Evolutionary conservation across 208 protist species (phyloP), one percentile per base, ranked within the genome.

Genomic region (Acanthamoeba sp.): DNA sequence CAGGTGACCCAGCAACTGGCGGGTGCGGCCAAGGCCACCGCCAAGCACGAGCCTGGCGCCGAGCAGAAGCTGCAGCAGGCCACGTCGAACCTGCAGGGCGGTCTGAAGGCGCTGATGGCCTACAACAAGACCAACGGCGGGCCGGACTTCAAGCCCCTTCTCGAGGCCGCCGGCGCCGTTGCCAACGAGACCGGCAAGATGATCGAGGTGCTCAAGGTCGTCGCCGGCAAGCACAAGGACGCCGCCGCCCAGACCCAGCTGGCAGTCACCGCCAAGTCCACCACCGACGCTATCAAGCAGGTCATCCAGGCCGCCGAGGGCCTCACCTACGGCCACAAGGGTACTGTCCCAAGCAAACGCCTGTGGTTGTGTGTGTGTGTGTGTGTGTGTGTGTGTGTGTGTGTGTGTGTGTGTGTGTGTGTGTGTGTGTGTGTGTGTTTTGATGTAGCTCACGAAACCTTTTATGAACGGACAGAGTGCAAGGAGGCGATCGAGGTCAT

Each of bases 401-500:
- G n/a, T n/a, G n/a, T n/a, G n/a, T n/a, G n/a, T n/a, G n/a, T n/a
- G n/a, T n/a, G n/a, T n/a, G n/a, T n/a, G n/a, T n/a, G n/a, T n/a
- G n/a, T n/a, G n/a, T n/a, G n/a, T n/a, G n/a, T n/a, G n/a, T n/a
- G n/a, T n/a, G n/a, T n/a, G n/a, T n/a, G n/a, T n/a, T n/a, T n/a
- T n/a, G n/a, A n/a, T n/a, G n/a, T n/a, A n/a, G n/a, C n/a, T n/a
- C 40, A 6, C 73, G 36, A 84, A 36, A 36, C 34, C 73, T 7
- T 20, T 29, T 84, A 24, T 84, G 42, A 14, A 42, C 1, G 2
- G 42, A 18, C 34, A 93, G n/a, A 96, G 40, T 80, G 95, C 38
- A 95, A 96, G 50, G 95, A 96, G 40, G 95, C 94, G 2, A 94
- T 96, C 71, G 95, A 96, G 64, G 90, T 95, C n/a, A 95, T 96